These are phyloP conservation scores for Conringia planisiliqua DNA, from an alignment of 345 rosid genomes.

Conservation along the genomic window DNA sequence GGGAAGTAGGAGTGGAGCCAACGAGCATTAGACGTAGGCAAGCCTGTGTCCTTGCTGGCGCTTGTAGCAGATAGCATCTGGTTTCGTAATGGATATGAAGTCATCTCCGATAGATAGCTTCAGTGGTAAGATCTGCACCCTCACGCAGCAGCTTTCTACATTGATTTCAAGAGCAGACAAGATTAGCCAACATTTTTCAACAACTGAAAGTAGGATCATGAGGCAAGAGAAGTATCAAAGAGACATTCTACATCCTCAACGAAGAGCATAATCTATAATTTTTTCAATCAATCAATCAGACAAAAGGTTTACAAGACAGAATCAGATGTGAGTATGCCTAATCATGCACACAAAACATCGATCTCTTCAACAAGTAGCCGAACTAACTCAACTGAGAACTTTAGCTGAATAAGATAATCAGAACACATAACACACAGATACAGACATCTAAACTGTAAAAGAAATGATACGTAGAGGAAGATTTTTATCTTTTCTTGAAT, in stretches of 20 bases:
- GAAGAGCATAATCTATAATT: background rate
- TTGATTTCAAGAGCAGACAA: background rate
- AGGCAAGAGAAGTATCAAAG: background rate
- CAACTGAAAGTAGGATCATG: background rate
- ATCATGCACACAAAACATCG: background rate
- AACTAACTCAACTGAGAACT: background rate
- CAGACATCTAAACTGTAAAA: background rate
- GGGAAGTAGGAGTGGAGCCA: slow-evolving; percentile 43
- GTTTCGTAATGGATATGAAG: slow-evolving; percentile 39
- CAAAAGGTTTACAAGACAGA: background rate
- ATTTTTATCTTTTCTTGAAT: too few relatives aligned
- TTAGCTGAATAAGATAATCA: background rate
- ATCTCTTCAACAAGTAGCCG: background rate
- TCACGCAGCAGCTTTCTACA: background rate
- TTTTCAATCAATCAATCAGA: background rate
- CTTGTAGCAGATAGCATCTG: slow-evolving; percentile 39
- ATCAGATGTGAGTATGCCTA: background rate
- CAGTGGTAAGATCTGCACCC: slow-evolving; percentile 9
- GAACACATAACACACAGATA: background rate
- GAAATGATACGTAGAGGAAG: background rate
- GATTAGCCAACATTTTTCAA: background rate
- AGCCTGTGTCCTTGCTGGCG: slow-evolving; percentile 8
- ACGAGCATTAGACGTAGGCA: slow-evolving; percentile 35
- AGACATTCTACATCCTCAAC: background rate
- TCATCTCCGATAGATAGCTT: slow-evolving; percentile 40